A percentile compares a stretch with the other conserved stretches of the same genome.
These are phyloP conservation scores for Podospora bellae-mahoneyi DNA, from an alignment of 495 filamentous ascomycete genomes.

Conservation along the genomic window DNA sequence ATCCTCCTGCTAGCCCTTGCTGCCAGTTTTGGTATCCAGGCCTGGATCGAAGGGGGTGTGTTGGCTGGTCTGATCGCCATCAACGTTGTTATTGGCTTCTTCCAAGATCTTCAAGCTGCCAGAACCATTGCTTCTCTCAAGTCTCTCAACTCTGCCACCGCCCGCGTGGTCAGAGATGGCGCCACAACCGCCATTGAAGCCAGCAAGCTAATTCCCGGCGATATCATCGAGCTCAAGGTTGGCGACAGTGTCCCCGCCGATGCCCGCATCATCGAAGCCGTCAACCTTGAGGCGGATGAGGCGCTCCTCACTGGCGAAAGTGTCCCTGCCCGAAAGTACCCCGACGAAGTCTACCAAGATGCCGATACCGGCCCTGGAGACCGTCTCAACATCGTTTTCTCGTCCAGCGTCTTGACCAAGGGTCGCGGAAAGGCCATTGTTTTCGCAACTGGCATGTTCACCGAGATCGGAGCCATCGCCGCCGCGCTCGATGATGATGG, in stretches of 20 bases:
- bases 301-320: conserved; percentile 58
- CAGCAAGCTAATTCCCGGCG: conserved; percentile 52
- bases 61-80: conserved; percentile 11
- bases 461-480: conserved; percentile 16
- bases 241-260: conserved; percentile 71
- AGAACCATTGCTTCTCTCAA: conserved; percentile 11
- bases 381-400: conserved; percentile 55
- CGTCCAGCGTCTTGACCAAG: conserved; percentile 54
- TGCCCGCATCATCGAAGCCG: conserved; percentile 55
- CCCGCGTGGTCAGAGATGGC: conserved; percentile 7
- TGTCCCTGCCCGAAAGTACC: conserved; percentile 47
- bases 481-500: conserved; percentile 9
- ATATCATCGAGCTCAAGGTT: conserved; percentile 63
- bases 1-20: conserved; percentile 12
- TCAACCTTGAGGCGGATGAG: conserved; percentile 60
- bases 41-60: conserved; percentile 14
- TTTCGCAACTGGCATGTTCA: conserved; percentile 14
- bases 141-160: conserved; percentile 9
- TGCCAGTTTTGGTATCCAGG: conserved; percentile 9
- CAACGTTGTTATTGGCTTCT: conserved; percentile 16
- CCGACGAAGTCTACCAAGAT: conserved; percentile 33
- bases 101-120: conserved; percentile 15
- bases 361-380: conserved; percentile 44
- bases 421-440: conserved; percentile 40
- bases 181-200: background rate